Conservation (phyloP, 805 yeast genomes). For the Barnettozyma californica region DNA sequence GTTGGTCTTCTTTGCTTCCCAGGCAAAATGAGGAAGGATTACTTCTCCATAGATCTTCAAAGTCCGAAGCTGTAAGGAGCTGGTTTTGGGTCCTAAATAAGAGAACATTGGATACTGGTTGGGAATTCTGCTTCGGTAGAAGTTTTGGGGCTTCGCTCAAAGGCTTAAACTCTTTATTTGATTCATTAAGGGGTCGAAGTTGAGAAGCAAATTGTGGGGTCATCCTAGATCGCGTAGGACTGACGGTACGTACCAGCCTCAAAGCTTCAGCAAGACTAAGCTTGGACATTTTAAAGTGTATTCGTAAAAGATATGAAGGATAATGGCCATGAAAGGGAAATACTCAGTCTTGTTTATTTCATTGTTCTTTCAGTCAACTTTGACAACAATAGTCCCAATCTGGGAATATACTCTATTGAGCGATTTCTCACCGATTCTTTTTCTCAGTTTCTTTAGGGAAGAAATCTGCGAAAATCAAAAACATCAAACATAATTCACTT, state of each 20-base stretch:
- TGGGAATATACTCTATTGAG: not conserved
- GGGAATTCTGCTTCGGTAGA: slow-evolving; percentile 1
- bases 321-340: not conserved
- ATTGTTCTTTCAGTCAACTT: too few relatives aligned
- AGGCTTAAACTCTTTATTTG: slow-evolving; percentile 5
- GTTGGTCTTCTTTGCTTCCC: slow-evolving; percentile 23
- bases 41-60: slow-evolving; percentile 33
- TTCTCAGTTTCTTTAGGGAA: not conserved
- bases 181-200: not conserved
- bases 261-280: not conserved
- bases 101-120: slow-evolving; percentile 30
- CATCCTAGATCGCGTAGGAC: not conserved
- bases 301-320: not conserved
- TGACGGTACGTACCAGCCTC: not conserved
- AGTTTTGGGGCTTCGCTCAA: slow-evolving; percentile 6
- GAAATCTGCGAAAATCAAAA: not conserved
- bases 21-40: slow-evolving; percentile 23
- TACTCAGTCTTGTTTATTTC: too few relatives aligned
- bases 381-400: not conserved
- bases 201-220: not conserved
- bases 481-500: not conserved
- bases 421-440: not conserved
- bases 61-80: slow-evolving; percentile 34
- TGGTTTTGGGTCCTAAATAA: slow-evolving; percentile 35
- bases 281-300: not conserved